phyloP scores from a whole-genome alignment of 139 green algal genomes.

The Zygnema cylindricum region DNA sequence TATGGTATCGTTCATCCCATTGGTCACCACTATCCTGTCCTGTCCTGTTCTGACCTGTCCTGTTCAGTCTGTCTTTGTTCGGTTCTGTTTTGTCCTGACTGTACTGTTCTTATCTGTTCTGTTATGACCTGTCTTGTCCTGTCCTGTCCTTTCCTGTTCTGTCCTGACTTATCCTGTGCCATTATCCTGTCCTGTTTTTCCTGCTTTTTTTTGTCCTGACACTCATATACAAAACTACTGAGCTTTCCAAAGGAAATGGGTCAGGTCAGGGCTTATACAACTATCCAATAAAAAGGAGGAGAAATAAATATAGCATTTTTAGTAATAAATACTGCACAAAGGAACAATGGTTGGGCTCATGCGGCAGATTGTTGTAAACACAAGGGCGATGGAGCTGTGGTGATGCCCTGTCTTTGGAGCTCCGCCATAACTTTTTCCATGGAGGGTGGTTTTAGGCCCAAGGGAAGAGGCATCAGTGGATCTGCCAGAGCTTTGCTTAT shows the following conservation, averaged over 20 bases:
- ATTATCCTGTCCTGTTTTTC: not conserved
- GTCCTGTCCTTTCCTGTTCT: not conserved
- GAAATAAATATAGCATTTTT: not conserved
- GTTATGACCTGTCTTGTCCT: not conserved
- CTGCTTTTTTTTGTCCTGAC: not conserved
- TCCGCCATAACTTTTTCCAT: conserved; percentile 62
- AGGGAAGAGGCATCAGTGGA: conserved; percentile 49
- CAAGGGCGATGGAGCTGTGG: not conserved
- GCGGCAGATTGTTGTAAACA: not conserved
- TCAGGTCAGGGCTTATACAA: not conserved
- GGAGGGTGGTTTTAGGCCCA: conserved; percentile 60
- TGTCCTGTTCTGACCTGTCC: too few relatives aligned
- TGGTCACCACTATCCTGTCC: too few relatives aligned
- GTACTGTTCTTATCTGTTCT: not conserved
- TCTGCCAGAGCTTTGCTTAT: conserved; percentile 62
- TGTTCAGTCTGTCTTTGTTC: not conserved
- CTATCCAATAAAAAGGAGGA: not conserved
- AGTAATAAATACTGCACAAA: not conserved
- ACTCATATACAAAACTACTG: not conserved
- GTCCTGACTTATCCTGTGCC: not conserved
- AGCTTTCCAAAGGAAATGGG: not conserved
- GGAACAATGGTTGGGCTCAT: not conserved
- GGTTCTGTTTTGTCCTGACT: not conserved
- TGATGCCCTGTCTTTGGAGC: conserved; percentile 48
- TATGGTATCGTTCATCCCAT: too few relatives aligned